These are phyloP conservation scores for Colletotrichum destructivum DNA, from an alignment of 2,329 filamentous ascomycete genomes.

Conservation along the genomic window DNA sequence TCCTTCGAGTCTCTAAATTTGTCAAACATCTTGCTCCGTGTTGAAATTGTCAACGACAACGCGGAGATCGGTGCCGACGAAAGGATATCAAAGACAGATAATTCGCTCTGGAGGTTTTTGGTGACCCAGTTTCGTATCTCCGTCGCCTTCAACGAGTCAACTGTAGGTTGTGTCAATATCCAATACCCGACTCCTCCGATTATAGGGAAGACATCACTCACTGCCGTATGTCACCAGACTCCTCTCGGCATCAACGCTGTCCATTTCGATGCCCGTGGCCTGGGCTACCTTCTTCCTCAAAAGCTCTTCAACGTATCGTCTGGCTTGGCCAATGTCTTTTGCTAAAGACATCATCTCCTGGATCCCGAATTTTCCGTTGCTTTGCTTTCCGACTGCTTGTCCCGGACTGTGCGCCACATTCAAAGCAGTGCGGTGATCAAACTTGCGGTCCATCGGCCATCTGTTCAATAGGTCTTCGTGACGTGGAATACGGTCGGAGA, in stretches of 20 bases:
- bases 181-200: too few relatives aligned
- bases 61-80: neutral
- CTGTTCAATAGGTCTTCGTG: conserved; percentile 60
- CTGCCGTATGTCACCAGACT: conserved; percentile 43
- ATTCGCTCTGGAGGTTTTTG: conserved; percentile 43
- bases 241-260: conserved; percentile 43
- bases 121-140: conserved; percentile 47
- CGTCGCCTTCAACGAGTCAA: conserved; percentile 47
- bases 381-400: neutral
- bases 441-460: conserved; percentile 49
- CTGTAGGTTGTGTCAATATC: neutral
- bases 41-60: neutral
- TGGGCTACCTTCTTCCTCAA: conserved; percentile 52
- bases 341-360: conserved; percentile 51
- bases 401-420: conserved; percentile 34
- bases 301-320: conserved; percentile 53
- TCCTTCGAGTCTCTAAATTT: neutral
- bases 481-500: conserved; percentile 42
- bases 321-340: conserved; percentile 48
- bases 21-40: neutral
- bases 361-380: neutral
- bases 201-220: neutral
- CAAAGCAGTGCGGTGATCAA: conserved; percentile 30
- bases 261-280: conserved; percentile 21
- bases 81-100: conserved; percentile 46